phyloP scores from a whole-genome alignment of 2,329 filamentous ascomycete species.

The Alternaria arbusti region DNA sequence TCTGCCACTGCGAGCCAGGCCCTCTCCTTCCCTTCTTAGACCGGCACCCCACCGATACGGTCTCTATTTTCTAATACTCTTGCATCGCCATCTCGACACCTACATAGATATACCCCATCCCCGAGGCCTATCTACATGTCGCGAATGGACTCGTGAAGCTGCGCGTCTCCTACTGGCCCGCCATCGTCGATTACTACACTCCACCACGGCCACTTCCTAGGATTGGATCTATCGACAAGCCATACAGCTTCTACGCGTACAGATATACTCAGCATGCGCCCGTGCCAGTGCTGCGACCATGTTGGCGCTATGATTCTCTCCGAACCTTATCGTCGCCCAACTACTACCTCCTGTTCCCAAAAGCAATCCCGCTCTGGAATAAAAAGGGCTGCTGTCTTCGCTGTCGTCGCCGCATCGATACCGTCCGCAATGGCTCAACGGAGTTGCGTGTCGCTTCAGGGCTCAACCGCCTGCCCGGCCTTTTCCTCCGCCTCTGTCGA shows the following conservation, averaged over 20 bases:
- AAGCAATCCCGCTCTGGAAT: conserved; percentile 26
- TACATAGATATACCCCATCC: conserved; percentile 22
- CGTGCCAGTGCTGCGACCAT: conserved; percentile 17
- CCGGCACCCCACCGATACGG: conserved; percentile 24
- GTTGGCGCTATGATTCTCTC: conserved; percentile 8
- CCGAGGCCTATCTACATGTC: conserved; percentile 17
- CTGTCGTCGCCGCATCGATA: conserved; percentile 37
- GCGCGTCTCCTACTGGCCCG: conserved; percentile 36
- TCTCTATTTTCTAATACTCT: conserved; percentile 20
- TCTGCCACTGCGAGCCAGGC: conserved; percentile 40
- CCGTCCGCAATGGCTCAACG: conserved; percentile 49
- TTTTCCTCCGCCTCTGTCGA: conserved; percentile 77
- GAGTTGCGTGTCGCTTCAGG: conserved; percentile 70
- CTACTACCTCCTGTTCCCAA: conserved; percentile 23
- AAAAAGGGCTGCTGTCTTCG: conserved; percentile 28
- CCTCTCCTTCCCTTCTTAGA: conserved; percentile 33
- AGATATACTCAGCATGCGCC: conserved; percentile 24
- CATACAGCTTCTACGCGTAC: conserved; percentile 14
- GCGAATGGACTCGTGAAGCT: conserved; percentile 43
- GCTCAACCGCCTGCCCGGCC: conserved; percentile 73
- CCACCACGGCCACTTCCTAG: conserved; percentile 18
- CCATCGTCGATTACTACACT: conserved; percentile 20
- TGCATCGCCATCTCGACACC: background rate
- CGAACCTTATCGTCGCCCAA: conserved; percentile 16
- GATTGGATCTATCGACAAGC: conserved; percentile 12